Evolutionary conservation across 768 basidiomycete species (phyloP).

Genomic region (Boletus reticuloceps): DNA sequence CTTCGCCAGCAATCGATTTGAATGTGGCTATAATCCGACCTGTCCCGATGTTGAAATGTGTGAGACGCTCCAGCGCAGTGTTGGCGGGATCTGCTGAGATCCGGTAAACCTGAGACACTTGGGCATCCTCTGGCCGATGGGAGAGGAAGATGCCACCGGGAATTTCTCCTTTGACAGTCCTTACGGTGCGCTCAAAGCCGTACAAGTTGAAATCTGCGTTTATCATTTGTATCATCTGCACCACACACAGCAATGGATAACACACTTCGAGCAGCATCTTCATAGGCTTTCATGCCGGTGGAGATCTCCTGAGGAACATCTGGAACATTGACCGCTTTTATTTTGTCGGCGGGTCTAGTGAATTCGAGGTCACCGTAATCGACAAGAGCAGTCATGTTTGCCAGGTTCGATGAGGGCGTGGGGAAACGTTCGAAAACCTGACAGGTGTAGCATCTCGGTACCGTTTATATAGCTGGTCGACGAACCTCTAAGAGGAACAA

Average conservation of each 20-base stretch:
- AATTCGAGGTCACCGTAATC: slow-evolving; percentile 34
- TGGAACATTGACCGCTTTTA: slow-evolving; percentile 38
- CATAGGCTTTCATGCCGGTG: slow-evolving; percentile 36
- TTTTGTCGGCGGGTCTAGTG: slow-evolving; percentile 36
- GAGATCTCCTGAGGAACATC: slow-evolving; percentile 33
- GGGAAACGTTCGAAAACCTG: not conserved
- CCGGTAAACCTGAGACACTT: slow-evolving; percentile 37
- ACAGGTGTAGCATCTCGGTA: too few relatives aligned
- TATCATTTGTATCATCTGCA: not conserved
- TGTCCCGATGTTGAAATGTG: slow-evolving; percentile 38
- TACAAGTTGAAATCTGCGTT: slow-evolving; percentile 24
- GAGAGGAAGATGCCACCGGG: slow-evolving; percentile 31
- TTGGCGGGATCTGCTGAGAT: slow-evolving; percentile 28
- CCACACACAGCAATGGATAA: not conserved
- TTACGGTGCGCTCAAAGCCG: slow-evolving; percentile 27
- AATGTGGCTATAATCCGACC: slow-evolving; percentile 36
- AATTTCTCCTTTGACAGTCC: slow-evolving; percentile 6
- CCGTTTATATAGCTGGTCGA: slow-evolving; percentile 1
- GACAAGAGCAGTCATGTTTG: slow-evolving; percentile 18
- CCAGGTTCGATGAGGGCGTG: slow-evolving; percentile 5
- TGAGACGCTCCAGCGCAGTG: slow-evolving; percentile 33
- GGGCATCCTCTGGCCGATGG: slow-evolving; percentile 40
- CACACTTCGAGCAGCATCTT: slow-evolving; percentile 37
- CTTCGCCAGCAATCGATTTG: slow-evolving; percentile 35
- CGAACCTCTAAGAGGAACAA: not conserved